Evolutionary conservation across 768 basidiomycete species (phyloP).

Genomic region (Agaricus sinodeliciosus): DNA sequence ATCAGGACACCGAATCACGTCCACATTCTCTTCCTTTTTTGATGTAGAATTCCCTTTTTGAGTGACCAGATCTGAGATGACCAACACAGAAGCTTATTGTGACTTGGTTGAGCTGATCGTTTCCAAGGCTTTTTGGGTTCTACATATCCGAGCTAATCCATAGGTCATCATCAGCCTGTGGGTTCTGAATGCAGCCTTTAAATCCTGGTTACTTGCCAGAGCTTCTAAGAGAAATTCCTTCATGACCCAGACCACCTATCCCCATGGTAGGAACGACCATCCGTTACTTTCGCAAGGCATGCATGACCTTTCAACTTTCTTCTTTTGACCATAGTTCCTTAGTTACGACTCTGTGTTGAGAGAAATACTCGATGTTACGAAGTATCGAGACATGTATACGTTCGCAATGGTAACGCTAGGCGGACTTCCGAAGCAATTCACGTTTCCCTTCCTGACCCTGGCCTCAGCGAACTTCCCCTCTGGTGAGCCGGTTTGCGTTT

Average conservation of each 20-base stretch:
- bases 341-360: constrained; percentile 49
- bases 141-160: constrained; percentile 18
- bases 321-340: constrained; percentile 1
- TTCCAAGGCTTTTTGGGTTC: constrained; percentile 29
- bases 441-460: constrained; percentile 70
- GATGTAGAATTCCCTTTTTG: too few species aligned
- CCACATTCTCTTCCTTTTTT: too few species aligned
- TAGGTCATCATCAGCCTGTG: constrained; percentile 52
- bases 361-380: neutral
- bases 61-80: too few species aligned
- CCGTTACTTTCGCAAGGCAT: constrained; percentile 47
- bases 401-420: constrained; percentile 51
- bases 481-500: constrained; percentile 30
- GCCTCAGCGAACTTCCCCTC: constrained; percentile 66
- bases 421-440: constrained; percentile 56
- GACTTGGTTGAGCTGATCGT: too few species aligned
- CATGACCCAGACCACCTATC: constrained; percentile 53
- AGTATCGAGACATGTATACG: constrained; percentile 2
- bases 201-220: constrained; percentile 1
- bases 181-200: constrained; percentile 16
- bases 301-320: constrained; percentile 29
- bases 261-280: constrained; percentile 57
- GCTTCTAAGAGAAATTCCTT: constrained; percentile 51
- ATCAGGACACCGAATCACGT: too few species aligned
- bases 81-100: too few species aligned